Evolutionary conservation across 2,329 filamentous ascomycete genomes (phyloP), one percentile per base, ranked within the genome.

Genomic region (Ophiostoma ulmi): DNA sequence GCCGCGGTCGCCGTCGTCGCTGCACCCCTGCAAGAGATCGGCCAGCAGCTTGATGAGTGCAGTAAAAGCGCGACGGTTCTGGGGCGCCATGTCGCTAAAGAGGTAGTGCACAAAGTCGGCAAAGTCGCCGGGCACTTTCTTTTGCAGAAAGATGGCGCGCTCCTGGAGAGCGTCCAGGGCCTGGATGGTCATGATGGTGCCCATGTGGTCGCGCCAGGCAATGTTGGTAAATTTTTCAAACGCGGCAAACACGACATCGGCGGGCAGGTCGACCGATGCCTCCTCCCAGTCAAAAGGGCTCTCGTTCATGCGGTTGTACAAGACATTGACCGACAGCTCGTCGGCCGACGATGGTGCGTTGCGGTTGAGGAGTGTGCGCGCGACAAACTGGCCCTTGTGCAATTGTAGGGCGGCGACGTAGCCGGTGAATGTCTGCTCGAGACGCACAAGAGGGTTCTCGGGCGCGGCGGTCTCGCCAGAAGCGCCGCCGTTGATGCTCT

Each of bases 141-240:
- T 71, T 5, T 87, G 90, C 11, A 26, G 36, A 10, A 31, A 38
- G 22, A 70, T 85, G 11, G 86, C 83, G 71, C 87, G 84, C 72
- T 86, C 84, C 75, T 96, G 93, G n/a, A 98, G 83, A 1, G 88
- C 87, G 71, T 90, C 87, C 52, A 97, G 83, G 5, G 88, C 86
- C 66, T 90, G 84, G 69, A 87, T 84, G 1, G 91, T 88, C 78
- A 98, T 88, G 70, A 98, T 87, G 3, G 92, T 88, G 0, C 94
- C 94, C 84, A 97, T 93, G 75, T 92, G 90, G 74, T 94, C 91
- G 72, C 87, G 89, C 94, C 94, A 98, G 14, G 92, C 93, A 73
- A 93, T 90, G 72, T 88, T 89, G 72, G 97, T 82, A 75, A 97
- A 98, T 73, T 96, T 97, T 78, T 97, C 94, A 78, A 97, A 98